phyloP scores from a whole-genome alignment of 108 stramenopile genomes.

The Cyclotella kingstonii region DNA sequence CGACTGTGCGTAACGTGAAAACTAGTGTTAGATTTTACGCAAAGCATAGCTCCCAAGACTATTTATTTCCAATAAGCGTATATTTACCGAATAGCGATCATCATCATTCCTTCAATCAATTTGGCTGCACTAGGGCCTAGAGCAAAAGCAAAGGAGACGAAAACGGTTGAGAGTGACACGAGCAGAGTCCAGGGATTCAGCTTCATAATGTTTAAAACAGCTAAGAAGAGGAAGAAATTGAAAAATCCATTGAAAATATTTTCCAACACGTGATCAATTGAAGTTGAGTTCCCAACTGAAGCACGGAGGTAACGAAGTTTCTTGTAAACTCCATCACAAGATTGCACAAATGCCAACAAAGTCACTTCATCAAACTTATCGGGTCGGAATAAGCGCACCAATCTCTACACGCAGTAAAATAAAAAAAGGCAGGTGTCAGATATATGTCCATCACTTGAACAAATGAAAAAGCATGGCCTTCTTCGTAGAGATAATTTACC shows the following conservation, averaged over 20 bases:
- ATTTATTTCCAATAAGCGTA: too few species aligned
- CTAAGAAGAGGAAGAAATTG: slow-evolving; percentile 52
- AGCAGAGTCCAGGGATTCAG: slow-evolving; percentile 77
- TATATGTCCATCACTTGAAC: background rate
- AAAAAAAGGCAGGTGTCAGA: background rate
- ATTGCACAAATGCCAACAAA: slow-evolving; percentile 44
- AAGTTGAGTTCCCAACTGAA: slow-evolving; percentile 57
- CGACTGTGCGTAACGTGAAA: too few species aligned
- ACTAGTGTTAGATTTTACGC: too few species aligned
- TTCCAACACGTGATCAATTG: slow-evolving; percentile 74
- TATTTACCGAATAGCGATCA: slow-evolving; percentile 50
- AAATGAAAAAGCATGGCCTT: too few species aligned
- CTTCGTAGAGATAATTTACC: slow-evolving; percentile 1
- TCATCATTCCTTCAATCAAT: slow-evolving; percentile 70
- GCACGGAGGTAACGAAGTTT: slow-evolving; percentile 61
- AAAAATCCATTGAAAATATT: slow-evolving; percentile 57
- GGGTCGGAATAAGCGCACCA: slow-evolving; percentile 64
- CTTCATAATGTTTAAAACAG: slow-evolving; percentile 50
- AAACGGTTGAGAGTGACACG: slow-evolving; percentile 61
- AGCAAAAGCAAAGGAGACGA: slow-evolving; percentile 75
- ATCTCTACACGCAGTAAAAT: background rate
- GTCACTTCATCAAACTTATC: slow-evolving; percentile 53
- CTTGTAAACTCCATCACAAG: slow-evolving; percentile 71
- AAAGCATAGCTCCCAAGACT: too few species aligned
- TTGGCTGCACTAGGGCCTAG: slow-evolving; percentile 67